Base-by-base conservation (phyloP, 1,284 basidiomycete genomes). In the Tremellales sp. region DNA sequence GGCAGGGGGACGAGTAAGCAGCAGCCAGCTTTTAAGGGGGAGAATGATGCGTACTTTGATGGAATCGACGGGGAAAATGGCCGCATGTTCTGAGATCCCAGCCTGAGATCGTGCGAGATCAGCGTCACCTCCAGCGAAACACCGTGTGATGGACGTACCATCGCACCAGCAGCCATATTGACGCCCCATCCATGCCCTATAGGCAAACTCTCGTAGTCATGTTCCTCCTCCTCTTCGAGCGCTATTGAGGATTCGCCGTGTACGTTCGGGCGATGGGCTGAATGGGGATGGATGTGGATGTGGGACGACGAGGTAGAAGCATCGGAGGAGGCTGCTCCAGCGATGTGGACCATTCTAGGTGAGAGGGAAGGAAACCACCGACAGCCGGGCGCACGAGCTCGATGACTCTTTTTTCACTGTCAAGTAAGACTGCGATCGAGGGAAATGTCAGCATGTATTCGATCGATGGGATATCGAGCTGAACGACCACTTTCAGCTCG, bases 31-130 rank as follows among this genome's bases (percentile, higher is more conserved):
- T 10, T 31, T 10, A 10, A 10, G 10, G 29, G 9, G 18, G 19
- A 18, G 24, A 31, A 18, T 7, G 13, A 9, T 18, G 73, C 83
- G 57, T 50, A 89, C 94, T 79, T 98, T 97, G 72, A 99, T 95
- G 63, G 89, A 92, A 75, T 99, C 95, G 55, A 98, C 79, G 3
- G 95, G 95, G 70, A 90, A 99, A 87, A 99, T 98, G 68, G 95
- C 90, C 22, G 93, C 89, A 75, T 99, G 95, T 73, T 99, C 95
- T 46, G 91, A 92, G 62, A 99, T 98, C 53, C 95, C 95, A 59
- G 95, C 94, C 89, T 93, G 68, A 48, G 36, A 28, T 19, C 21
- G 27, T 35, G 48, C 48, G 34, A 40, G 24, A 45, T 13, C 24
- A 18, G 32, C 32, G 13, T 27, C 25, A 31, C 41, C 32, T 29